Evolutionary conservation across 116 monocot genomes (phyloP).

Genomic region (Phalaenopsis hybrid): DNA sequence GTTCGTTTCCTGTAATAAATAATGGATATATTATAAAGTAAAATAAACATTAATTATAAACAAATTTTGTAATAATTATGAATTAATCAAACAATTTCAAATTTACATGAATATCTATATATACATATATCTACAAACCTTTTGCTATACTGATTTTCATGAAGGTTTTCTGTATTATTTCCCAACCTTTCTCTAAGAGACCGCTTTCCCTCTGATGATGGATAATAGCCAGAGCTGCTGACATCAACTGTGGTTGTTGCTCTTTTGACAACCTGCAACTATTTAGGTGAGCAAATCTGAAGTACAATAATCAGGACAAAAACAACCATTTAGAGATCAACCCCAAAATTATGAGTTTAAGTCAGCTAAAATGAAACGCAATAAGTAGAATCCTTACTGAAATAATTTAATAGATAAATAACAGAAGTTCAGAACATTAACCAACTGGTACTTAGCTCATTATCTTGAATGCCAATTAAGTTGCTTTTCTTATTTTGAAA

Average conservation of each 20-base stretch:
- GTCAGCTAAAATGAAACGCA: too few species aligned
- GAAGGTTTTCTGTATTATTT: slow-evolving; percentile 14
- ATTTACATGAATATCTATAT: too few species aligned
- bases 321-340: too few species aligned
- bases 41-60: not conserved
- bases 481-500: too few species aligned
- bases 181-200: slow-evolving; percentile 45
- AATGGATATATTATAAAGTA: not conserved
- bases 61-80: not conserved
- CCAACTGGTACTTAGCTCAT: too few species aligned
- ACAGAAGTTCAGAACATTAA: too few species aligned
- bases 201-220: slow-evolving; percentile 26
- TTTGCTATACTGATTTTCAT: slow-evolving; percentile 25
- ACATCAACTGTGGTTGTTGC: slow-evolving; percentile 16
- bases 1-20: slow-evolving; percentile 30
- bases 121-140: slow-evolving; percentile 15
- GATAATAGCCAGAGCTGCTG: slow-evolving; percentile 10
- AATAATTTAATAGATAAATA: too few species aligned
- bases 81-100: not conserved
- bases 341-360: too few species aligned
- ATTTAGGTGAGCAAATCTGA: not conserved
- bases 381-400: too few species aligned
- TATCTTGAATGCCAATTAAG: too few species aligned
- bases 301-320: not conserved
- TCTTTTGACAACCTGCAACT: slow-evolving; percentile 46